Evolutionary conservation across 805 yeast genomes (phyloP).

Genomic region (Wickerhamiella lipophila): DNA sequence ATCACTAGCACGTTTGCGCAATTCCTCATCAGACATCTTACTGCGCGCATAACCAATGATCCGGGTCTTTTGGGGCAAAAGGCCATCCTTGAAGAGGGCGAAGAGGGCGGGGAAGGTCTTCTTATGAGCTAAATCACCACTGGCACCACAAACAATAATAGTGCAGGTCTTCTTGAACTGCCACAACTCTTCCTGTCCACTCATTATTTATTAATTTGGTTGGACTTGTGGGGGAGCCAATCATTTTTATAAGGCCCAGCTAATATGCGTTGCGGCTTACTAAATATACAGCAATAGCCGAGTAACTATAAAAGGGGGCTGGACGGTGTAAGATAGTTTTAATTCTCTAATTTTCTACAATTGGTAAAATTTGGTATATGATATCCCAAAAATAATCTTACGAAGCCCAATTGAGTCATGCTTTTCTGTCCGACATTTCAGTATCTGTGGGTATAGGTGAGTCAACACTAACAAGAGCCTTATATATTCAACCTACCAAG

Average conservation of each 20-base stretch:
- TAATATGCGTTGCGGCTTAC: slow-evolving; percentile 10
- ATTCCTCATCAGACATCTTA: slow-evolving; percentile 50
- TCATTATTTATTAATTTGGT: background rate
- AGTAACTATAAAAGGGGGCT: background rate
- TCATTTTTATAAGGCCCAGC: background rate
- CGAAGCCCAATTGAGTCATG: no score
- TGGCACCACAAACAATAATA: slow-evolving; percentile 24
- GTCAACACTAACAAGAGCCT: no score
- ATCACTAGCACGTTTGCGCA: slow-evolving; percentile 52
- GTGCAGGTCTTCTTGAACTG: slow-evolving; percentile 14
- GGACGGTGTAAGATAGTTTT: no score
- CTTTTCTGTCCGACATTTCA: no score
- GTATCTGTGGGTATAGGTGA: no score
- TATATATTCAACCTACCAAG: no score
- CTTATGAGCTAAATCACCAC: slow-evolving; percentile 23
- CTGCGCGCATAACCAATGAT: slow-evolving; percentile 92
- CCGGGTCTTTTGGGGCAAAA: slow-evolving; percentile 52
- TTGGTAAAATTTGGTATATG: no score
- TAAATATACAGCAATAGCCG: slow-evolving; percentile 1
- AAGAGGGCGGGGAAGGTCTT: slow-evolving; percentile 33
- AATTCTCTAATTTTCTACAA: no score
- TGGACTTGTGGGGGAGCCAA: background rate
- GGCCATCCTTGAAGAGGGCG: slow-evolving; percentile 50
- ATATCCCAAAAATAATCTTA: no score
- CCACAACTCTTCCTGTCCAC: slow-evolving; percentile 5